phyloP scores from a whole-genome alignment of 108 stramenopile genomes.

The Cyclotella baltica region DNA sequence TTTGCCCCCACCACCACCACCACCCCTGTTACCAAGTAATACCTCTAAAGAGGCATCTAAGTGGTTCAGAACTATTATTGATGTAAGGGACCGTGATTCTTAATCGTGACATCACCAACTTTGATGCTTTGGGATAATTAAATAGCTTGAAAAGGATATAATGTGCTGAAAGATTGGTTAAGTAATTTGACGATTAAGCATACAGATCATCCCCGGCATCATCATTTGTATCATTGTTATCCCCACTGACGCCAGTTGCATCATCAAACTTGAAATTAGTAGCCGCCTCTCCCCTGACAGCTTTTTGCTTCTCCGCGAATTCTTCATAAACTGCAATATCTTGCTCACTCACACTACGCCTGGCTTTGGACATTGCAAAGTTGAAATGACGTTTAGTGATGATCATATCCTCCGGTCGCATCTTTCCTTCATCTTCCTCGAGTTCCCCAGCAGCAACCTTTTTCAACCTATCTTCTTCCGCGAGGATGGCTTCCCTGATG shows the following conservation, averaged over 20 bases:
- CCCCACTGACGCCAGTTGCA: conserved; percentile 4
- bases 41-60: too few relatives aligned
- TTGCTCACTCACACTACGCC: conserved; percentile 87
- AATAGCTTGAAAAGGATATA: too few relatives aligned
- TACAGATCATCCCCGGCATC: conserved; percentile 30
- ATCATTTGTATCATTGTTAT: conserved; percentile 14
- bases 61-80: too few relatives aligned
- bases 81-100: too few relatives aligned
- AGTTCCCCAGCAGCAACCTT: conserved; percentile 88
- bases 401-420: conserved; percentile 75
- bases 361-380: conserved; percentile 89
- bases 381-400: conserved; percentile 90
- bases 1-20: too few relatives aligned
- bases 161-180: too few relatives aligned
- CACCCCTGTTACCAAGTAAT: too few relatives aligned
- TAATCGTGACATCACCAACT: too few relatives aligned
- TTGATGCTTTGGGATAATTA: too few relatives aligned
- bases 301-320: conserved; percentile 88
- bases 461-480: conserved; percentile 84
- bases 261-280: conserved; percentile 48
- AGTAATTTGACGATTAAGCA: conserved; percentile 5
- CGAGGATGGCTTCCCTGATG: conserved; percentile 90
- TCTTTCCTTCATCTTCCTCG: conserved; percentile 87
- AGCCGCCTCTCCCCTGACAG: conserved; percentile 40
- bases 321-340: conserved; percentile 90